phyloP scores from a whole-genome alignment of 257 asterid genomes.

The Schizonepeta tenuifolia region DNA sequence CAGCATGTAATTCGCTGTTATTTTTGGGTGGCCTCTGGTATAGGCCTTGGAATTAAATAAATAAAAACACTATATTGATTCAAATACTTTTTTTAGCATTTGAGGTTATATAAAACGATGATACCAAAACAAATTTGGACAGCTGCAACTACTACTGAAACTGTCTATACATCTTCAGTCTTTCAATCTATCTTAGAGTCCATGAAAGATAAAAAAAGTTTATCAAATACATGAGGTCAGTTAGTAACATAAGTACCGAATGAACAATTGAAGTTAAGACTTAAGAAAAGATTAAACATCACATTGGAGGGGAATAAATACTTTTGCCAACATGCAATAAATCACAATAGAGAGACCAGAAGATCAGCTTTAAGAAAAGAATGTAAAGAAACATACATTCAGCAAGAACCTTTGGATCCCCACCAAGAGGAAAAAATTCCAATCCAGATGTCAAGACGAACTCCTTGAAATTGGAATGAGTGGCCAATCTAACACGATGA shows the following conservation, averaged over 20 bases:
- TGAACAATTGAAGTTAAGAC: background rate
- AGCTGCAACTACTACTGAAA: constrained; percentile 10
- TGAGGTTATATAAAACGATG: background rate
- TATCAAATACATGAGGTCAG: background rate
- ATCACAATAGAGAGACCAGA: constrained; percentile 26
- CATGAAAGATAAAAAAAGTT: background rate
- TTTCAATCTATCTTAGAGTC: constrained; percentile 9
- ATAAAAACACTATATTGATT: background rate
- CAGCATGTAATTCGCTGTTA: constrained; percentile 2
- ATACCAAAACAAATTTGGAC: background rate
- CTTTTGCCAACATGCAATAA: constrained; percentile 17
- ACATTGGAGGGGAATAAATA: background rate
- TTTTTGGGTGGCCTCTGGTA: constrained; percentile 1
- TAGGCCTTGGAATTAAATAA: background rate
- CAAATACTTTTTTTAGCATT: background rate
- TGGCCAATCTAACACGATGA: constrained; percentile 93
- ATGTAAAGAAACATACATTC: constrained; percentile 67
- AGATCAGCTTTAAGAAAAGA: constrained; percentile 3
- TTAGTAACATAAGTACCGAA: constrained; percentile 6
- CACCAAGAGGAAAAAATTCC: constrained; percentile 98
- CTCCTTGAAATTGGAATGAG: constrained; percentile 95
- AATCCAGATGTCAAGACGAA: constrained; percentile 92
- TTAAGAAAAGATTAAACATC: constrained; percentile 24
- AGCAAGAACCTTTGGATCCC: constrained; percentile 96
- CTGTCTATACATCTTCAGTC: constrained; percentile 2